Evolutionary conservation across 176 grass and related monocot genomes (phyloP).

Genomic region (Eleusine indica): DNA sequence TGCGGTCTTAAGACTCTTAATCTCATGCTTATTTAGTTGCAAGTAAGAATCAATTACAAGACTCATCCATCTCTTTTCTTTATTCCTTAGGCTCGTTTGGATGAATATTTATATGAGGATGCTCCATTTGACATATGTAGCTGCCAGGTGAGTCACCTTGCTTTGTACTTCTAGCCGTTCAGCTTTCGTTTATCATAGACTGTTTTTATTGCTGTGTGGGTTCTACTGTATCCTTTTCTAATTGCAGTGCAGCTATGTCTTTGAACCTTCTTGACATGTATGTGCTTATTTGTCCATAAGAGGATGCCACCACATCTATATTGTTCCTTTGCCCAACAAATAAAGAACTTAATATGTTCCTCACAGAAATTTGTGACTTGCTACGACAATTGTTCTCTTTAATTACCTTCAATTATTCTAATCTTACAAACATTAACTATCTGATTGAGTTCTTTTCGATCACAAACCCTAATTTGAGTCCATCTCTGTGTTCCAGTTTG

Average conservation of each 20-base stretch:
- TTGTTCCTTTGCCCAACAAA: slow-evolving; percentile 22
- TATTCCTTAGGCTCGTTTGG: slow-evolving; percentile 65
- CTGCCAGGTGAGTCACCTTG: slow-evolving; percentile 65
- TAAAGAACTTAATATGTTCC: background rate
- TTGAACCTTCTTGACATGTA: background rate
- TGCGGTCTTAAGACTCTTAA: background rate
- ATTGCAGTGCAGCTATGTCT: background rate
- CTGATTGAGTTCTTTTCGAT: background rate
- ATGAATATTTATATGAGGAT: slow-evolving; percentile 85
- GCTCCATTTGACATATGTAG: slow-evolving; percentile 93
- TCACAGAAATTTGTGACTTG: background rate
- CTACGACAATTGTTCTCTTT: background rate
- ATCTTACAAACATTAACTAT: background rate
- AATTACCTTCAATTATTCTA: background rate
- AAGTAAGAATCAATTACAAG: background rate
- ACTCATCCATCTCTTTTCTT: background rate
- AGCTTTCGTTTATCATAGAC: background rate
- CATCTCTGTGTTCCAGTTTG: slow-evolving; percentile 68
- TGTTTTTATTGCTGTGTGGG: slow-evolving; percentile 9
- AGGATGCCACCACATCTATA: background rate
- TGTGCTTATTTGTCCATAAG: background rate
- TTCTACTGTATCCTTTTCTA: background rate
- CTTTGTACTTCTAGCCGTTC: background rate
- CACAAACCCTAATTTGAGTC: slow-evolving; percentile 11
- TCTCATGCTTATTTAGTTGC: background rate